Evolutionary conservation across 345 rosid genomes (phyloP).

Genomic region (Mangifera indica): DNA sequence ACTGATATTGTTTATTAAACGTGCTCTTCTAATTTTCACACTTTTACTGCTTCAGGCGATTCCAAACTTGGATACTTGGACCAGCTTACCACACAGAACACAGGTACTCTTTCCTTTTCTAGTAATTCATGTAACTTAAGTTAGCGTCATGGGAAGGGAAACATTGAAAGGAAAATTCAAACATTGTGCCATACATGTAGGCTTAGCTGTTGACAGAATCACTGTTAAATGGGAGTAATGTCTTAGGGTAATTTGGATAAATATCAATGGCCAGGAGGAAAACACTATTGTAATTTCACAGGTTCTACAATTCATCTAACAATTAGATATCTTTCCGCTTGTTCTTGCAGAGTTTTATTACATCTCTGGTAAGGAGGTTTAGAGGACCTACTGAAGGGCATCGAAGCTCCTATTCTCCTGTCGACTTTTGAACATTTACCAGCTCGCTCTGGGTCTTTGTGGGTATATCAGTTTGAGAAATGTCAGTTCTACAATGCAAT

Average conservation of each 20-base stretch:
- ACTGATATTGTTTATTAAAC: background rate
- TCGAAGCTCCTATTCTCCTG: constrained; percentile 62
- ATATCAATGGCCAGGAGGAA: background rate
- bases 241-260: background rate
- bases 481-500: constrained; percentile 1
- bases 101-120: constrained; percentile 46
- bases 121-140: background rate
- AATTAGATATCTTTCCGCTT: background rate
- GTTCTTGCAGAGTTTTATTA: constrained; percentile 52
- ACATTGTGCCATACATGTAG: background rate
- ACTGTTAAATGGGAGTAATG: background rate
- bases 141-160: background rate
- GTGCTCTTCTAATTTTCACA: constrained; percentile 1
- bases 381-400: constrained; percentile 61
- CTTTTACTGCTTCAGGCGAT: constrained; percentile 50
- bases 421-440: constrained; percentile 52
- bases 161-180: background rate
- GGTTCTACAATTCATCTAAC: background rate
- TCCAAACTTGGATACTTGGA: constrained; percentile 85
- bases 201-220: background rate
- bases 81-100: constrained; percentile 62
- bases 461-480: constrained; percentile 9
- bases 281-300: background rate
- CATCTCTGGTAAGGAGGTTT: constrained; percentile 52
- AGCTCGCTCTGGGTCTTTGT: constrained; percentile 8